phyloP scores from a whole-genome alignment of 192 early-diverging fungal genomes.

The Geranomyces variabilis region DNA sequence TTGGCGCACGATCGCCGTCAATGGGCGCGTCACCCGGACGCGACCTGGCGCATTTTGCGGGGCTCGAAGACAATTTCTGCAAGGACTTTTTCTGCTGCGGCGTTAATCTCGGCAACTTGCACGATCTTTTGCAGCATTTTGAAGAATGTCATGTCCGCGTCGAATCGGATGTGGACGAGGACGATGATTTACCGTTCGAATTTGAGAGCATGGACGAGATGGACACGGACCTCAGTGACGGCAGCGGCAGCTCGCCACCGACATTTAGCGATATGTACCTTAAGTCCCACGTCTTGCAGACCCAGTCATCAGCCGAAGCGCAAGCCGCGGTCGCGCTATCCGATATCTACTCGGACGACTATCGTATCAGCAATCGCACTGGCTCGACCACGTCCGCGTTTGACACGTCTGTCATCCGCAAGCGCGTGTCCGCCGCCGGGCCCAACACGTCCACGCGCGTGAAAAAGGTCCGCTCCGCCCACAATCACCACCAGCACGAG shows the following conservation, averaged over 20 bases:
- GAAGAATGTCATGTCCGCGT: conserved; percentile 92
- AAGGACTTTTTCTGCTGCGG: conserved; percentile 97
- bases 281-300: conserved; percentile 27
- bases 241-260: conserved; percentile 28
- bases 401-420: conserved; percentile 46
- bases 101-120: conserved; percentile 81
- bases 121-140: conserved; percentile 95
- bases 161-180: conserved; percentile 78
- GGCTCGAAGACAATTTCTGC: conserved; percentile 87
- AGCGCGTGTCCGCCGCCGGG: conserved; percentile 21
- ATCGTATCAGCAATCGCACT: conserved; percentile 32
- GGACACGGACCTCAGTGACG: conserved; percentile 46
- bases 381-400: conserved; percentile 37
- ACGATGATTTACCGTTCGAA: conserved; percentile 65
- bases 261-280: conserved; percentile 39
- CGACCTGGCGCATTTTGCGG: conserved; percentile 55
- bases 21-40: conserved; percentile 43
- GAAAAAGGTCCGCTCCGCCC: conserved; percentile 30
- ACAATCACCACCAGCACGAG: conserved; percentile 16
- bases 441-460: conserved; percentile 21
- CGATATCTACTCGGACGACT: conserved; percentile 43
- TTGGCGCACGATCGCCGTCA: conserved; percentile 41
- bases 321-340: conserved; percentile 39
- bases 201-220: conserved; percentile 50
- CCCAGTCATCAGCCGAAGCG: background rate